Evolutionary conservation across 176 grass and related monocot species (phyloP), one percentile per base, ranked within the genome.

Genomic region (Bothriochloa decipiens): DNA sequence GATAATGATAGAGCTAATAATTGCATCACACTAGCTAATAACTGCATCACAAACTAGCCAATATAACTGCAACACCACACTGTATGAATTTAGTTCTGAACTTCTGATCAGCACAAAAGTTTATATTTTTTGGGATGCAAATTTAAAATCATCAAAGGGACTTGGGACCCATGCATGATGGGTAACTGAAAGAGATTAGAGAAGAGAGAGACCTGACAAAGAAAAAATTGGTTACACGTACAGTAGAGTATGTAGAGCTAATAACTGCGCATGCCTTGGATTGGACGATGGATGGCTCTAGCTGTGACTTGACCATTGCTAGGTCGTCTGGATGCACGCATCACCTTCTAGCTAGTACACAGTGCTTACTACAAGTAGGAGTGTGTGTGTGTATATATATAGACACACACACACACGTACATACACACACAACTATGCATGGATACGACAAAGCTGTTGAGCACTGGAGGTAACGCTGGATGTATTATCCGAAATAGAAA

Each of bases 401-500:
- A n/a, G n/a, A n/a, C n/a, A n/a, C n/a, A n/a, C n/a, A n/a, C n/a
- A n/a, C n/a, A n/a, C n/a, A n/a, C n/a, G n/a, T n/a, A n/a, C n/a
- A 8, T 8, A 25, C 28, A 68, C 55, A 18, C 35, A 53, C 17
- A 53, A 20, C 17, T 53, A 81, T 49, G 14, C 76, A 18, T 6
- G 45, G 32, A 78, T 77, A 88, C 58, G 66, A 55, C 86, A 77
- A 77, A 33, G 18, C 3, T n/a, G 50, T 25, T 78, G 29, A 36
- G 15, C 37, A 5, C 22, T n/a, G 46, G 18, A 76, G 14, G 2
- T 35, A 33, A 27, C 37, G 39, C 22, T 88, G 75, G 73, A 43
- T 52, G 73, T 87, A 81, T 77, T 78, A 39, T 29, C 55, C 81
- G 17, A 70, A 83, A 88, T 5, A 41, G 73, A 68, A 78, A 83